Evolutionary conservation across 2,329 filamentous ascomycete species (phyloP), one percentile per base, ranked within the genome.

Genomic region (Tricladium varicosporioides): DNA sequence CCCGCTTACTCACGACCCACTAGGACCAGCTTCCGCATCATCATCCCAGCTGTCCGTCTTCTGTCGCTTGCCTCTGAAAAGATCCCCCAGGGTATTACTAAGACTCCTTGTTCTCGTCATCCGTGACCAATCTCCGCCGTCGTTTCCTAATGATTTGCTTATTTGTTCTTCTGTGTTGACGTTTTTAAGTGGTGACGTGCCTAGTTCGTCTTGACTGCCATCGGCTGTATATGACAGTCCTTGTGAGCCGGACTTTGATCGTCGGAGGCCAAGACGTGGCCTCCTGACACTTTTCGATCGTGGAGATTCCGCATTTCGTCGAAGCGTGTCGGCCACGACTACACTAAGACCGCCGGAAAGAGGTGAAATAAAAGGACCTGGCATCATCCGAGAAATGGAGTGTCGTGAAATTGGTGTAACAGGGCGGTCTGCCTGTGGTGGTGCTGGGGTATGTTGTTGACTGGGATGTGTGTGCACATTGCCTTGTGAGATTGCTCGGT

Each of bases 261-360:
- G 62, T 43, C 62, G 60, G 11, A 70, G 53, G 11, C 53, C 54
- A 10, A 62, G 45, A 48, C 67, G 69, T 36, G 70, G 67, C 47
- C 70, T 65, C 31, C 67, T 69, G 18, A 67, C 64, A 5, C 60
- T 54, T 53, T 63, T 63, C 46, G 63, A 65, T 19, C 72, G 70
- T 15, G 74, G 69, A 18, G 71, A 73, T 8, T 76, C 76, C 58
- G 81, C 75, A 13, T 82, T 80, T 14, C 82, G 79, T n/a, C 84
- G 78, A 22, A 87, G 74, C 18, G 83, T 80, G 61, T 88, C 85
- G 8, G 84, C 85, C 5, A 88, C 83, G 48, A 88, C 80, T 1
- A 81, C 85, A 66, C 78, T 83, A 14, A 89, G 74, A 0, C 80
- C 80, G 1, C 78, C 80, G 1, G 80, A 84, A 1, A 88, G 74